These are phyloP conservation scores for Trypanosoma congolense DNA, from an alignment of 208 protist genomes.

Conservation along the genomic window DNA sequence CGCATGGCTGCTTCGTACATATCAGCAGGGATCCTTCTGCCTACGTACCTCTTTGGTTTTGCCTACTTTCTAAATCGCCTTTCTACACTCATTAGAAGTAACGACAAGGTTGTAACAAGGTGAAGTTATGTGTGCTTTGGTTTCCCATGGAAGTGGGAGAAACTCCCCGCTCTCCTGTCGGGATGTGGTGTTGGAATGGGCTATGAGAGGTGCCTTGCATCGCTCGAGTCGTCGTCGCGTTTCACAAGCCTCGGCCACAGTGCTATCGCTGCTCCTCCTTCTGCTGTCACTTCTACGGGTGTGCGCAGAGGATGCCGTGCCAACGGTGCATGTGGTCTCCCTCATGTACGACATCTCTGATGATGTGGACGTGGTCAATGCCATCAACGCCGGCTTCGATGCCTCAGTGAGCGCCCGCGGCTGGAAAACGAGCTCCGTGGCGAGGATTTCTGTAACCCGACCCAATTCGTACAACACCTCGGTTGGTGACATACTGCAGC, in stretches of 20 bases:
- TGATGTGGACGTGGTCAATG: neutral
- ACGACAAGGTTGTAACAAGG: no score
- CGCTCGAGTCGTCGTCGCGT: no score
- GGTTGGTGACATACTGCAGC: neutral
- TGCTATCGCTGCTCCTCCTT: neutral
- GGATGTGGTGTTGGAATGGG: no score
- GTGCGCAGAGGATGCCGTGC: neutral
- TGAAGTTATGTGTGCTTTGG: no score
- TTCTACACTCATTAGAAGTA: no score
- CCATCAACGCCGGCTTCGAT: conserved; percentile 6
- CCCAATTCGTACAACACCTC: neutral
- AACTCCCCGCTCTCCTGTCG: no score
- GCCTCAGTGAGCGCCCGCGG: neutral
- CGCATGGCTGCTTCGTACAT: no score
- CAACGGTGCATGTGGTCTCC: neutral
- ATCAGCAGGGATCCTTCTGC: no score
- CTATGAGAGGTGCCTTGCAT: no score
- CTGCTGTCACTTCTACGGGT: neutral
- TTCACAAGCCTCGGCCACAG: neutral
- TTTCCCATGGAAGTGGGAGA: no score
- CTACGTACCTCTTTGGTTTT: no score
- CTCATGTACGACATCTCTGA: neutral
- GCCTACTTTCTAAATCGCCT: no score
- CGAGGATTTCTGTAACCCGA: neutral
- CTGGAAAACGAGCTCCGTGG: neutral